Conservation (phyloP, 129 eudicot species). For the Kitagawia praeruptora region DNA sequence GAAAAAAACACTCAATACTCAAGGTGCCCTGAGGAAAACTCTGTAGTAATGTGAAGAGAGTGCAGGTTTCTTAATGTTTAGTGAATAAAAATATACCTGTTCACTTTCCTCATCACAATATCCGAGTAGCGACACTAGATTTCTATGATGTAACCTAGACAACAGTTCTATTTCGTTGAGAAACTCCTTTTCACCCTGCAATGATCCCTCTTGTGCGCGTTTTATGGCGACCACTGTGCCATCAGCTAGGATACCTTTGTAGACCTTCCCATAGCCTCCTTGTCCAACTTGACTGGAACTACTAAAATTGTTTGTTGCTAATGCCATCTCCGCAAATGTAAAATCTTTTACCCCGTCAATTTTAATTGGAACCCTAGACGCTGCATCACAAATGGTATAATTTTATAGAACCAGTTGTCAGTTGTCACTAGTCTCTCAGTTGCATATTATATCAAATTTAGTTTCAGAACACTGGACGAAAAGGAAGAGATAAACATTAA, state of each 20-base stretch:
- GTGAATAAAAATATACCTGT: slow-evolving; percentile 41
- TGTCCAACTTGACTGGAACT: slow-evolving; percentile 50
- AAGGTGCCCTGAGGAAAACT: neutral
- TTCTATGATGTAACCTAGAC: slow-evolving; percentile 74
- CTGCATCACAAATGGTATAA: slow-evolving; percentile 26
- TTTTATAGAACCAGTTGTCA: neutral
- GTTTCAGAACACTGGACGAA: neutral
- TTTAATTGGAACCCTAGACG: slow-evolving; percentile 47
- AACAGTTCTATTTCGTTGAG: slow-evolving; percentile 72
- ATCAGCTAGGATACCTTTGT: slow-evolving; percentile 53
- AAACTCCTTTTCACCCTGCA: slow-evolving; percentile 79
- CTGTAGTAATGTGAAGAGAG: neutral
- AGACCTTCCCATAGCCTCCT: slow-evolving; percentile 86
- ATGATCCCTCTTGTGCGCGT: slow-evolving; percentile 75
- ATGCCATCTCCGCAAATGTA: slow-evolving; percentile 52
- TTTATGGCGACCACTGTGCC: slow-evolving; percentile 76
- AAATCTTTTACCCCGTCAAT: slow-evolving; percentile 73
- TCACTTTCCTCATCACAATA: slow-evolving; percentile 79
- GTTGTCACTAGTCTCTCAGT: neutral
- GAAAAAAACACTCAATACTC: neutral
- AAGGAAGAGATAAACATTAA: neutral
- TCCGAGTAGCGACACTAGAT: slow-evolving; percentile 68
- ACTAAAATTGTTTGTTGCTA: slow-evolving; percentile 49
- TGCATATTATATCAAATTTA: neutral
- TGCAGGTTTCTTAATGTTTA: neutral